phyloP scores from a whole-genome alignment of 192 early-diverging fungal genomes.

The Spinellus fusiger region DNA sequence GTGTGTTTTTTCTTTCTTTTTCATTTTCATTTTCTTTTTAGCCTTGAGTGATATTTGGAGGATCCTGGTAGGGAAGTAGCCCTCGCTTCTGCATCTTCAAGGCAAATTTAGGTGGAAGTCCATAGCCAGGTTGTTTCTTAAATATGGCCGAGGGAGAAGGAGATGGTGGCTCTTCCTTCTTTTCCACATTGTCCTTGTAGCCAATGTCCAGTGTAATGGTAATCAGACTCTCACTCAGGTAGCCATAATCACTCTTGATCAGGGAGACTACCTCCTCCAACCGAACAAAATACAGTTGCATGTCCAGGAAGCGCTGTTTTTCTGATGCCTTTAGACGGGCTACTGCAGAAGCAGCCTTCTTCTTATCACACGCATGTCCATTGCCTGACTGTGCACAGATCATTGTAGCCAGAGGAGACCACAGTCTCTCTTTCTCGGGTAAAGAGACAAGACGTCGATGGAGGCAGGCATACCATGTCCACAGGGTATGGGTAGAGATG shows the following conservation, averaged over 20 bases:
- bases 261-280: constrained; percentile 57
- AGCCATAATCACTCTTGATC: constrained; percentile 56
- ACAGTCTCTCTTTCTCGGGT: constrained; percentile 61
- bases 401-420: constrained; percentile 67
- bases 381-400: constrained; percentile 34
- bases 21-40: background rate
- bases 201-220: constrained; percentile 64
- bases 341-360: background rate
- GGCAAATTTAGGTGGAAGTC: constrained; percentile 35
- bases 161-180: background rate
- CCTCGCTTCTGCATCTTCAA: constrained; percentile 32
- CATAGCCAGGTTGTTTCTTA: constrained; percentile 15
- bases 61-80: background rate
- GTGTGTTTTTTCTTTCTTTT: background rate
- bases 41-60: background rate
- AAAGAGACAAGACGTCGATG: constrained; percentile 42
- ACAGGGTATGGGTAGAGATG: constrained; percentile 42
- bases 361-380: background rate
- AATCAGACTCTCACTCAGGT: constrained; percentile 59
- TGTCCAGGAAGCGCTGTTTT: constrained; percentile 52
- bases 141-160: constrained; percentile 9
- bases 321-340: constrained; percentile 46
- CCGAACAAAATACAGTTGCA: constrained; percentile 57
- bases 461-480: constrained; percentile 54
- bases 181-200: constrained; percentile 12